A percentile compares a stretch with the other conserved stretches of the same genome.
These are phyloP conservation scores for Cutaneotrichosporon dermatis DNA, from an alignment of 1,284 basidiomycete species.

Conservation along the genomic window DNA sequence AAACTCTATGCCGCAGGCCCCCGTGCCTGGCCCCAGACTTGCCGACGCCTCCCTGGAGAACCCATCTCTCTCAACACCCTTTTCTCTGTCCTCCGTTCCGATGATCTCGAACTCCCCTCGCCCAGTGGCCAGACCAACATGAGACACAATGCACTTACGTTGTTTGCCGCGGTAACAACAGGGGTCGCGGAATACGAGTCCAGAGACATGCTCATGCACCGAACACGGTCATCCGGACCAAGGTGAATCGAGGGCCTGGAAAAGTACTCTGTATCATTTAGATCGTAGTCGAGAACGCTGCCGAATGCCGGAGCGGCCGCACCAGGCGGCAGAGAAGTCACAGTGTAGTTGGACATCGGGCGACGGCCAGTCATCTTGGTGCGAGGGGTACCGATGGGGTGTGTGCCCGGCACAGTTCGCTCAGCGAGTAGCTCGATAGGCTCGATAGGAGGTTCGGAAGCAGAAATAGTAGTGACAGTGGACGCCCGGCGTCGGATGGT, in stretches of 20 bases:
- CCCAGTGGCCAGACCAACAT: not conserved
- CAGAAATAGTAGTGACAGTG: not conserved
- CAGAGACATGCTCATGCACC: conserved; percentile 2
- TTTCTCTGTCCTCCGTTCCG: not conserved
- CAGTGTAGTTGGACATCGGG: not conserved
- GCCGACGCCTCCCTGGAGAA: not conserved
- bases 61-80: not conserved
- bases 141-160: not conserved
- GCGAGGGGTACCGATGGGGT: conserved; percentile 1
- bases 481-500: not conserved
- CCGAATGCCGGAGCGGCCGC: conserved; percentile 12
- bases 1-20: not conserved
- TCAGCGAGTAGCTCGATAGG: too few relatives aligned
- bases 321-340: conserved; percentile 12
- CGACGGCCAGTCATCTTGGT: conserved; percentile 1
- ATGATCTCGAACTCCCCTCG: not conserved
- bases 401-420: not conserved
- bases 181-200: not conserved
- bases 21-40: not conserved
- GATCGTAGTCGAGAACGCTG: conserved; percentile 1
- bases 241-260: conserved; percentile 2
- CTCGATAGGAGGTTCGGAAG: too few relatives aligned
- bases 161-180: not conserved
- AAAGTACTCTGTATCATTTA: not conserved
- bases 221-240: not conserved